Base-by-base conservation (phyloP, 495 filamentous ascomycete genomes). In the Clohesyomyces aquaticus region DNA sequence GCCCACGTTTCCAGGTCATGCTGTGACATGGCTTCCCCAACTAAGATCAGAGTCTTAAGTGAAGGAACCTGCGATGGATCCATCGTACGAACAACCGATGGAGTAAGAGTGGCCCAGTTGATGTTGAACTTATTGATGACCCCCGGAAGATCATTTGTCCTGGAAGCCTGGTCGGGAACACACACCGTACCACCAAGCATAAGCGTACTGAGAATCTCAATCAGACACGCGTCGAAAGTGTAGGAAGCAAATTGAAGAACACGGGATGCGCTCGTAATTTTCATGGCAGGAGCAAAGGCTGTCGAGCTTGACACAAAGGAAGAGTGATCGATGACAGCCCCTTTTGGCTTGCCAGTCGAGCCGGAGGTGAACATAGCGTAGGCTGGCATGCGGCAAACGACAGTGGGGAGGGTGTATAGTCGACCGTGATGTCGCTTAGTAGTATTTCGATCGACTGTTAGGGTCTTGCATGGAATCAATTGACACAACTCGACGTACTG, bases 281-380 rank as follows among this genome's bases (percentile, higher is more conserved):
- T 45, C 55, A 74, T 68, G 12, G 60, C 70, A 1, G 73, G 61
- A 4, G 63, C 73, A 41, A 72, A 71, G 12, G 62, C 64, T 19
- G 53, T 35, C 11, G 72, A 67, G 16, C 70, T 67, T 59, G 70
- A 82, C 38, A 76, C 76, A 2, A 79, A 74, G 12, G 77, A 78
- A 52, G 66, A 65, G 60, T 87, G 84, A 2, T 74, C 73, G 3
- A 85, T 74, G 6, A 78, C 69, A 8, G 83, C 82, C 3, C 82
- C 84, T 65, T 83, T 83, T 0, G 81, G 81, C n/a, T 74, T 80
- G 3, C 80, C 80, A 1, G 81, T 84, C n/a, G 76, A 79, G 6
- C 82, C 82, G 21, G 79, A 81, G 4, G 81, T 84, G 64, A 82
- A 84, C 21, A 83, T 78, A 22, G 69, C 58, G 55, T 67, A 77